phyloP scores from a whole-genome alignment of 495 filamentous ascomycete genomes.

The Hyaloscypha finlandica region DNA sequence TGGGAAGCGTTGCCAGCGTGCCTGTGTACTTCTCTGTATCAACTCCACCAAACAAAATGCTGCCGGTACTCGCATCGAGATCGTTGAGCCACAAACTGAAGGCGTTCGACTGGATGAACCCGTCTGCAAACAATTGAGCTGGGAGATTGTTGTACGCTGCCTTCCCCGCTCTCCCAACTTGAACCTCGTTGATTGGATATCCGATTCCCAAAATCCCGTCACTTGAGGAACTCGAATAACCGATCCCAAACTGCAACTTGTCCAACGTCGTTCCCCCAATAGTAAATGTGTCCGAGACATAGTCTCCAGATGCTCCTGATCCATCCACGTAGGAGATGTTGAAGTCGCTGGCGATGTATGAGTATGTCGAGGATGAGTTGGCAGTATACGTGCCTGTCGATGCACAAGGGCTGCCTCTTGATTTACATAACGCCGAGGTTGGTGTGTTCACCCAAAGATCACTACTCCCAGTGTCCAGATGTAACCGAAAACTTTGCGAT shows the following conservation, averaged over 20 bases:
- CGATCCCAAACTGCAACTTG: constrained; percentile 83
- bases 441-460: constrained; percentile 86
- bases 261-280: constrained; percentile 64
- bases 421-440: constrained; percentile 59
- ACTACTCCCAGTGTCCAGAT: constrained; percentile 83
- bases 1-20: constrained; percentile 71
- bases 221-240: constrained; percentile 67
- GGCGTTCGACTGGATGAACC: constrained; percentile 74
- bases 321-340: constrained; percentile 92
- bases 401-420: constrained; percentile 48
- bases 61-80: constrained; percentile 70
- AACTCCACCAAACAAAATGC: constrained; percentile 90
- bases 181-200: constrained; percentile 81
- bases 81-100: constrained; percentile 92
- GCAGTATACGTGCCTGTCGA: constrained; percentile 67
- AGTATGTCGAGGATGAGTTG: constrained; percentile 80
- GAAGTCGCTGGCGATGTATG: constrained; percentile 75
- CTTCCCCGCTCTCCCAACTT: constrained; percentile 61
- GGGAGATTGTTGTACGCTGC: constrained; percentile 78
- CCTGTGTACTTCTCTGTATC: constrained; percentile 79
- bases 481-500: constrained; percentile 60
- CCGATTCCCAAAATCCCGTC: constrained; percentile 92
- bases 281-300: constrained; percentile 74
- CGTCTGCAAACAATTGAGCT: constrained; percentile 66
- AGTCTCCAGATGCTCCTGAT: constrained; percentile 77